Base-by-base conservation (phyloP, 148 eudicot genomes). In the Hydrangea macrophylla region DNA sequence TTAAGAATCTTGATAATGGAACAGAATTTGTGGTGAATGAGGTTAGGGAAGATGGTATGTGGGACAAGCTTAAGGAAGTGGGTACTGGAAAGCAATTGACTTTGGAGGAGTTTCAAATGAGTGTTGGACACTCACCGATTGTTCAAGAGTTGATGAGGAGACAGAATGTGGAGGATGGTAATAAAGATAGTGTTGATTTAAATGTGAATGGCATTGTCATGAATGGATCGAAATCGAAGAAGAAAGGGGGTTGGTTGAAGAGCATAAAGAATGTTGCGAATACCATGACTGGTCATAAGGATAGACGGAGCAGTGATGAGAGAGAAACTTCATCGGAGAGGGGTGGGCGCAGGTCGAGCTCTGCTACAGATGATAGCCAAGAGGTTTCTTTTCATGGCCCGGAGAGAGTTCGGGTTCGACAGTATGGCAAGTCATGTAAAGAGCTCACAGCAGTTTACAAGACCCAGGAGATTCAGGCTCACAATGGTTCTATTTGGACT, bases 21-120 rank as follows among this genome's bases (percentile, higher is more conserved):
- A 84, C 87, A 62, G 99, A 90, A 80, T 94, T 94, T 86, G 89
- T 94, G 78, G 96, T 94, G 71, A 88, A 94, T 62, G 98, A 94
- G 75, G 86, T 86, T 25, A 80, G 83, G 59, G 98, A 90, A 57
- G 95, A 93, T 48, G 98, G 98, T 73, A 76, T 64, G 72, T 90
- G 89, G 92, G 74, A 89, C 27, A 87, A 89, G 80, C 65, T 94
- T 5, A 90, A 82, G 74, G 99, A 94, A 70, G 89, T 94, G 24
- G 91, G 82, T 26, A 94, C 99, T 10, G 99, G 99, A 59, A 86
- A 84, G 71, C 89, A 94, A 58, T 84, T 94, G 83, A 94, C 99
- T 0, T 83, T 88, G 84, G 99, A 94, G 76, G 99, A 94, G 77
- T 90, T 90, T 57, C 89, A 94, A 81, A 86, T 81, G 80, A 82